phyloP scores from a whole-genome alignment of 2,329 filamentous ascomycete species.

The Aspergillus cejpii region DNA sequence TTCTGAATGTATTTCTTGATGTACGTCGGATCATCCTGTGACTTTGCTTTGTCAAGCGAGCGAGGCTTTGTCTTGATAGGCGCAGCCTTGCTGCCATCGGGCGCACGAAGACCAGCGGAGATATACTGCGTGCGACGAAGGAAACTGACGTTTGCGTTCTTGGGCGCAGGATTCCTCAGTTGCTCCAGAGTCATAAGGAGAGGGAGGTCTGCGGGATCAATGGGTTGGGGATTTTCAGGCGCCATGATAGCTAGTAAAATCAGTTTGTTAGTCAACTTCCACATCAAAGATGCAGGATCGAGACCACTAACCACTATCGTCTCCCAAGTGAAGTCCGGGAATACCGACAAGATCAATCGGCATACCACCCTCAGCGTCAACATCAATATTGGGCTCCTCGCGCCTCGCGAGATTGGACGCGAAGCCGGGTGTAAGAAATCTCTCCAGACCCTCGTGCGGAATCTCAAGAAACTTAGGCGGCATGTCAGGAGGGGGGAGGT shows the following conservation, averaged over 20 bases:
- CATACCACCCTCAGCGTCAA: slow-evolving; percentile 96
- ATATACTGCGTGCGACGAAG: slow-evolving; percentile 95
- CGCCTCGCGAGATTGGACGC: slow-evolving; percentile 82
- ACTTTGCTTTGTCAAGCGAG: slow-evolving; percentile 30
- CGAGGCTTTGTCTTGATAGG: slow-evolving; percentile 24
- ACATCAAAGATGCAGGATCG: not conserved
- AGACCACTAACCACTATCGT: slow-evolving; percentile 69
- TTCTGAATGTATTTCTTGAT: slow-evolving; percentile 57
- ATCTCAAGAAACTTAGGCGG: slow-evolving; percentile 96
- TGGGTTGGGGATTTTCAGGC: slow-evolving; percentile 59
- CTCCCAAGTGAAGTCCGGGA: slow-evolving; percentile 88
- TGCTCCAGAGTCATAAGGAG: slow-evolving; percentile 77
- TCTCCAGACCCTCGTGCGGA: slow-evolving; percentile 81
- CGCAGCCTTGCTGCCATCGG: slow-evolving; percentile 27
- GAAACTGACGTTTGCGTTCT: slow-evolving; percentile 79
- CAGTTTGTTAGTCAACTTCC: slow-evolving; percentile 19
- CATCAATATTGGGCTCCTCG: slow-evolving; percentile 92
- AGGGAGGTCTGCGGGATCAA: slow-evolving; percentile 77
- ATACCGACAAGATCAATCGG: slow-evolving; percentile 91
- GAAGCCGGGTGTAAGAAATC: slow-evolving; percentile 87
- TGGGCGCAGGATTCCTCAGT: slow-evolving; percentile 73
- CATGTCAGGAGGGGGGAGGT: slow-evolving; percentile 85
- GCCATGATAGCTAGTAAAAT: slow-evolving; percentile 66
- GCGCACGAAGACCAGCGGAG: slow-evolving; percentile 34
- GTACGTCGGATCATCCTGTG: slow-evolving; percentile 53